phyloP scores from a whole-genome alignment of 768 basidiomycete species.

The Clitopilus hobsonii region DNA sequence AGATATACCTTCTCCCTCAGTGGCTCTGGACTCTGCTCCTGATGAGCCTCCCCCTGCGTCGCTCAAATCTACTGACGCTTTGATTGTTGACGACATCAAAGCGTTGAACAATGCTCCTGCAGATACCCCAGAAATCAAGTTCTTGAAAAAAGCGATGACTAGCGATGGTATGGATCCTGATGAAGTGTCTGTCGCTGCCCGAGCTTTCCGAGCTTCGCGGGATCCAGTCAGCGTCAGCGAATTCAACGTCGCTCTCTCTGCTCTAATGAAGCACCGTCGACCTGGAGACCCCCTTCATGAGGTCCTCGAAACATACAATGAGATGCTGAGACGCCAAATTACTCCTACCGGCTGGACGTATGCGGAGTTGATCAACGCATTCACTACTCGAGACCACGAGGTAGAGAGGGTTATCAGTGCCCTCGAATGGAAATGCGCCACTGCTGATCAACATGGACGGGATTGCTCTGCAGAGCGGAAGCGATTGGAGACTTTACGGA shows the following conservation, averaged over 20 bases:
- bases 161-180: conserved; percentile 12
- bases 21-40: neutral
- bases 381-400: conserved; percentile 67
- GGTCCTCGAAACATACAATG: conserved; percentile 66
- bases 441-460: conserved; percentile 26
- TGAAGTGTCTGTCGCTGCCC: conserved; percentile 29
- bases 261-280: conserved; percentile 40
- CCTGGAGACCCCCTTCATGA: conserved; percentile 49
- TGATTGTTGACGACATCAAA: conserved; percentile 1
- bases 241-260: conserved; percentile 61
- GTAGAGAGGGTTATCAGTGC: conserved; percentile 40
- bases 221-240: conserved; percentile 37
- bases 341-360: conserved; percentile 65
- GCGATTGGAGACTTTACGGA: conserved; percentile 25
- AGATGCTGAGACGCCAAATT: conserved; percentile 58
- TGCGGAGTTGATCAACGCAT: conserved; percentile 49
- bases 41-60: neutral
- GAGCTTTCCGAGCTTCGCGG: conserved; percentile 23
- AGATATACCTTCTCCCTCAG: conserved; percentile 1
- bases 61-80: conserved; percentile 5
- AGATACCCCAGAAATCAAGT: neutral
- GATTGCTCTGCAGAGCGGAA: conserved; percentile 21
- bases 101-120: neutral
- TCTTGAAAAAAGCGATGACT: neutral
- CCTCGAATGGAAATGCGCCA: conserved; percentile 37